These are phyloP conservation scores for Poronia punctata DNA, from an alignment of 495 filamentous ascomycete species.

Conservation along the genomic window DNA sequence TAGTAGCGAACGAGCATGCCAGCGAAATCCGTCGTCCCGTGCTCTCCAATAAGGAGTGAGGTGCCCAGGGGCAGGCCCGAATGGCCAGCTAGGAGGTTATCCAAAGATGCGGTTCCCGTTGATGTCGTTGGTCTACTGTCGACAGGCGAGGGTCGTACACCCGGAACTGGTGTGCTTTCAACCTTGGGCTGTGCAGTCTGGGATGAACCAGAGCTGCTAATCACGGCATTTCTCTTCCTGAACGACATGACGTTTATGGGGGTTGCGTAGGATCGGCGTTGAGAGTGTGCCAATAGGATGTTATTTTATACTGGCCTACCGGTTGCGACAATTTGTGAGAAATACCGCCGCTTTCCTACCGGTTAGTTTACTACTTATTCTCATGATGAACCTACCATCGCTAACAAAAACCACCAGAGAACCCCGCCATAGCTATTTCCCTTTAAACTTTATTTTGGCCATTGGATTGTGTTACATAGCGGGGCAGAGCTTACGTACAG, in stretches of 20 bases:
- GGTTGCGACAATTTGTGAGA: too few species aligned
- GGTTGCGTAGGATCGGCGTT: conserved; percentile 51
- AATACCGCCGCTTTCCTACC: too few species aligned
- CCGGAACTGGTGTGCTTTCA: conserved; percentile 45
- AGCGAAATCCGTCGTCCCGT: conserved; percentile 90
- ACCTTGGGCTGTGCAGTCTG: conserved; percentile 23
- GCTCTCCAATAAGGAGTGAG: conserved; percentile 78
- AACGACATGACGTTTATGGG: conserved; percentile 66
- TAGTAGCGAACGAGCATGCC: conserved; percentile 80
- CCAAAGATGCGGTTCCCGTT: conserved; percentile 78
- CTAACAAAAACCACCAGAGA: too few species aligned
- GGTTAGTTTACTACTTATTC: too few species aligned
- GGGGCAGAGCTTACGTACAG: conserved; percentile 16
- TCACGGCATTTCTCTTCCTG: conserved; percentile 74
- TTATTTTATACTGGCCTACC: too few species aligned
- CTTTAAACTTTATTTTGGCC: conserved; percentile 1
- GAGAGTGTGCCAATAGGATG: not conserved
- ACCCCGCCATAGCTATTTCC: conserved; percentile 8
- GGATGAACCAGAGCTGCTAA: conserved; percentile 30
- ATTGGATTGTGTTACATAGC: conserved; percentile 10
- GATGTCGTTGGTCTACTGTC: conserved; percentile 87
- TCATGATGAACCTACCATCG: too few species aligned
- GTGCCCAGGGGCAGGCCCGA: conserved; percentile 80
- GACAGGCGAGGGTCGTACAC: conserved; percentile 79
- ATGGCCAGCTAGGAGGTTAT: conserved; percentile 80